Evolutionary conservation across 805 yeast species (phyloP).

Genomic region (Schwanniomyces yamadae): DNA sequence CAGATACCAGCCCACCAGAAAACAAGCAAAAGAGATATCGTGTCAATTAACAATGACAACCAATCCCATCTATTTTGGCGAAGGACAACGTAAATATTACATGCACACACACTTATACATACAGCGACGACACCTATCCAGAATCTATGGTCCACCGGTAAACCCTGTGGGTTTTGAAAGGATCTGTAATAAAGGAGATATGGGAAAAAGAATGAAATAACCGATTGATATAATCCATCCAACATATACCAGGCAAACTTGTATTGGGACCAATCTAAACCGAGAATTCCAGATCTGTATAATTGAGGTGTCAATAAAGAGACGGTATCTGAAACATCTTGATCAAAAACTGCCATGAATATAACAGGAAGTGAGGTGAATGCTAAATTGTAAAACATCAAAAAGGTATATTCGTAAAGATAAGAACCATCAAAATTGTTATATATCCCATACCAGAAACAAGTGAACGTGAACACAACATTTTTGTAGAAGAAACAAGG

Average conservation of each 20-base stretch:
- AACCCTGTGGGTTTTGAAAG: constrained; percentile 52
- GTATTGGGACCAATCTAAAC: constrained; percentile 58
- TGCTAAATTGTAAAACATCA: constrained; percentile 77
- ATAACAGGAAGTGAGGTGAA: constrained; percentile 80
- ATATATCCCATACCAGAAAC: constrained; percentile 76
- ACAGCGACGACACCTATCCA: constrained; percentile 68
- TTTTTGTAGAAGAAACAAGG: constrained; percentile 79
- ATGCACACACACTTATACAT: constrained; percentile 59
- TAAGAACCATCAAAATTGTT: constrained; percentile 73
- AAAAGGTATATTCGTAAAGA: constrained; percentile 71
- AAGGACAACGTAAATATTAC: constrained; percentile 63
- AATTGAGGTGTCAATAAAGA: constrained; percentile 69
- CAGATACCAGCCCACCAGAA: constrained; percentile 83
- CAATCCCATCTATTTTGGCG: constrained; percentile 81
- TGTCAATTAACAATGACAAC: constrained; percentile 52
- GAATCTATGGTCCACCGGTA: constrained; percentile 61
- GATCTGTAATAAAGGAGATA: constrained; percentile 50
- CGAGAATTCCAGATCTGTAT: constrained; percentile 64
- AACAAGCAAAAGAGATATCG: constrained; percentile 55
- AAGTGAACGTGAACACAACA: constrained; percentile 67
- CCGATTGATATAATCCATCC: constrained; percentile 74
- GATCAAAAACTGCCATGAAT: constrained; percentile 69
- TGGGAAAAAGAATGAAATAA: constrained; percentile 65
- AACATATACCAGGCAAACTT: constrained; percentile 62
- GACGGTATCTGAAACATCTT: constrained; percentile 67